Evolutionary conservation across 1,139 yeast species (phyloP), one percentile per base, ranked within the genome.

Genomic region (Nakaseomyces bracarensis): DNA sequence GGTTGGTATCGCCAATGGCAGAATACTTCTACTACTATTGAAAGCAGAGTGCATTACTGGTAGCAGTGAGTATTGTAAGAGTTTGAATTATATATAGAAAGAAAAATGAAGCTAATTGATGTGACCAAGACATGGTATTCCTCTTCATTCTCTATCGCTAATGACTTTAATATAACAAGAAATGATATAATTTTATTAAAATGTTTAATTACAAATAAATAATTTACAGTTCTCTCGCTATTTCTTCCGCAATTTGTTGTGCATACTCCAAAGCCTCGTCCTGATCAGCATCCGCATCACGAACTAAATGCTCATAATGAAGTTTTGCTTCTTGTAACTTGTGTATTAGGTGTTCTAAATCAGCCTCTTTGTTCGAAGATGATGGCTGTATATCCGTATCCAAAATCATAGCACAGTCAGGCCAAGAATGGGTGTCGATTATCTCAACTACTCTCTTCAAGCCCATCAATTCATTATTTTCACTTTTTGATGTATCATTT

Each of bases 361-460:
- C 36, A 13, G 36, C n/a, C 22, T 29, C 38, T n/a, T 15, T 26
- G 5, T 14, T 27, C 2, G 19, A 11, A n/a, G 8, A 22, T 1
- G 10, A 13, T 9, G 14, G 18, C 9, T 16, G 15, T 15, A 10
- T 18, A 9, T 30, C 19, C 19, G 13, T 10, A 11, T 9, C 21
- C 4, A 33, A 9, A 5, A 13, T 11, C 26, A 35, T 28, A n/a
- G 35, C 35, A 35, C 47, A 36, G 14, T 39, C 41, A 6, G 26
- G 33, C 65, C 66, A 62, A n/a, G 47, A 48, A 39, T 55, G 49
- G 3, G 56, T 50, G 40, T 61, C 64, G 6, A 62, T 46, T 7
- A 58, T 46, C 31, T 61, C 64, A 35, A 41, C 43, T 2, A 57
- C 26, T 41, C 65, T 49, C 4, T 43, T 42, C 2, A 46, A 27